A percentile compares a stretch with the other conserved stretches of the same genome.
These are phyloP conservation scores for Raphanus hybrid DNA, from an alignment of 441 rosid genomes.

Conservation along the genomic window DNA sequence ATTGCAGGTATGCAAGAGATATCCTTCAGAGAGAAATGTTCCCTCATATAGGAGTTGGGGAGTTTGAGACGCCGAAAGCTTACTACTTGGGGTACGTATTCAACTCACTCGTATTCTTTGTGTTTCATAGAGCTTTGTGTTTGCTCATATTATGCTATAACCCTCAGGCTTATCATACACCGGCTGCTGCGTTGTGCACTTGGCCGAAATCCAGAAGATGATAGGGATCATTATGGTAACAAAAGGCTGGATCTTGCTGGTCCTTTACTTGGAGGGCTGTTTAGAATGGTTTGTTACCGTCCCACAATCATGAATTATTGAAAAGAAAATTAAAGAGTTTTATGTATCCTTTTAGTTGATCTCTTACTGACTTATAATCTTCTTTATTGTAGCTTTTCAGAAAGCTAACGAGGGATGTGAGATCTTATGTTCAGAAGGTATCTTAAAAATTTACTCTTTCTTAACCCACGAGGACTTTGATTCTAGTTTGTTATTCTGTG, in stretches of 20 bases:
- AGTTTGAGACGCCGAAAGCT: slow-evolving; percentile 94
- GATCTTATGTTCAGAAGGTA: slow-evolving; percentile 95
- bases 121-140: slow-evolving; percentile 18
- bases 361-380: slow-evolving; percentile 29
- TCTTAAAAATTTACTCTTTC: slow-evolving; percentile 28
- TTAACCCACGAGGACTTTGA: neutral
- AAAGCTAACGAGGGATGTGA: slow-evolving; percentile 94
- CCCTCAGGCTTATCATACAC: slow-evolving; percentile 82
- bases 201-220: slow-evolving; percentile 97
- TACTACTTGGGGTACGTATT: slow-evolving; percentile 91
- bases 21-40: slow-evolving; percentile 76
- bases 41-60: slow-evolving; percentile 95
- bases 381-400: slow-evolving; percentile 78
- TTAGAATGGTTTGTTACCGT: slow-evolving; percentile 75
- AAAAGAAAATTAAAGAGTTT: neutral
- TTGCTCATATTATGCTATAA: slow-evolving; percentile 27
- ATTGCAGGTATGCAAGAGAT: slow-evolving; percentile 49
- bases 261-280: slow-evolving; percentile 95
- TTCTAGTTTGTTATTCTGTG: slow-evolving; percentile 17
- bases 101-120: slow-evolving; percentile 6
- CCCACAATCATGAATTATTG: slow-evolving; percentile 2
- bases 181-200: slow-evolving; percentile 94
- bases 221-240: slow-evolving; percentile 98
- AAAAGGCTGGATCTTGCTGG: slow-evolving; percentile 99
- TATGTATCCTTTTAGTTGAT: neutral